Evolutionary conservation across 2,329 filamentous ascomycete genomes (phyloP), one percentile per base, ranked within the genome.

Genomic region (Alternaria viburni): DNA sequence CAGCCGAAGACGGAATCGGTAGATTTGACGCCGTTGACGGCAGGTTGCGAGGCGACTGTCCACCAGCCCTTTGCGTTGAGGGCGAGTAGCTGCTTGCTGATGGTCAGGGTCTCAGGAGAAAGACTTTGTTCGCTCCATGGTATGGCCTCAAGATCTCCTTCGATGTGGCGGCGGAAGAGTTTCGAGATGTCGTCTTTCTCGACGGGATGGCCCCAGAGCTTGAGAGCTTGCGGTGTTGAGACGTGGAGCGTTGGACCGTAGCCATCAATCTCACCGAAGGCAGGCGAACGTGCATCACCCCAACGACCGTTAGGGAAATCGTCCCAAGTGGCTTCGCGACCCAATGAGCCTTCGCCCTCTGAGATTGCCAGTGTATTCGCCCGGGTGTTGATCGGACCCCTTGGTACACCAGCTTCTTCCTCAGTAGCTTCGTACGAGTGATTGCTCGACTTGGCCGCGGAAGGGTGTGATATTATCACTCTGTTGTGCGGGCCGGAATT

Each of bases 301-400:
- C 95, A 98, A 59, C 95, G 89, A 26, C 95, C 96, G 83, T 98
- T 98, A 67, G 95, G 95, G 80, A 93, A 99, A 74, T 99, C 96
- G 74, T 99, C 96, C 96, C 96, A 99, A 1, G 96, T 99, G 32
- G 96, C 96, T 84, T 98, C 95, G 54, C 96, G 88, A 11, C 95
- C 96, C 7, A 97, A 85, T 4, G 91, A 87, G 23, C 95, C 96
- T 74, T 97, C 91, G 6, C 96, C 95, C 82, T 98, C 95, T 0
- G 94, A 97, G 61, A 97, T 97, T 26, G 94, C 93, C 10, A 98
- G 86, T 1, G 93, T 96, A 78, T 94, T 95, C 60, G 91, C 90
- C 56, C 94, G 88, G 19, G 88, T 89, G 77, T 95, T 94, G 73
- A 95, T 82, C 59, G 71, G 88, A 70, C 89, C 89, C 3, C 87